phyloP scores from a whole-genome alignment of 208 protist species.

The Trypanosomatidae sp. region DNA sequence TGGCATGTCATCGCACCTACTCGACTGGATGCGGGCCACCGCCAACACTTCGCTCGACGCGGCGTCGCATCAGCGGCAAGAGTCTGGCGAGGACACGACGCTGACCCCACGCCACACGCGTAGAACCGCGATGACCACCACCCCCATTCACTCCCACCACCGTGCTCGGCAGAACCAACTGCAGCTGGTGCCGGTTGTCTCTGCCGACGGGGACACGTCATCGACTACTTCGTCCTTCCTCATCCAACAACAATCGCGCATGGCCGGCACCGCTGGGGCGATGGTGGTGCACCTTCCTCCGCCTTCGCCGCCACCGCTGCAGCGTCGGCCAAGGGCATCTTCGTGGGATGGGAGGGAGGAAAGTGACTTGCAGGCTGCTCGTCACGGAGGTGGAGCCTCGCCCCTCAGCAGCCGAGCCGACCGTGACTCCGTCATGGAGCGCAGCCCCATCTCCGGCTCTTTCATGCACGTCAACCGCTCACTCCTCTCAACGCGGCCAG shows the following conservation, averaged over 20 bases:
- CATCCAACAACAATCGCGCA: conserved; percentile 13
- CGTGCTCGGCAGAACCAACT: conserved; percentile 9
- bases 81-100: not conserved
- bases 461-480: conserved; percentile 31
- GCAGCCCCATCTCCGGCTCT: conserved; percentile 8
- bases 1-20: conserved; percentile 7
- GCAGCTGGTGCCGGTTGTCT: conserved; percentile 22
- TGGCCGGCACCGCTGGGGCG: conserved; percentile 7
- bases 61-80: conserved; percentile 2
- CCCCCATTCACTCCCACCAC: not conserved
- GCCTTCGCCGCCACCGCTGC: conserved; percentile 24
- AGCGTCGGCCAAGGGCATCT: not conserved
- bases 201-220: conserved; percentile 14
- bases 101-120: not conserved
- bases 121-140: not conserved
- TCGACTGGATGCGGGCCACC: conserved; percentile 25
- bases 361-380: not conserved
- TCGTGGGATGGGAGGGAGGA: conserved; percentile 6
- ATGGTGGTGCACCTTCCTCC: conserved; percentile 30
- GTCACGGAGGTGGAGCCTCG: not conserved
- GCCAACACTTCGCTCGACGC: conserved; percentile 15
- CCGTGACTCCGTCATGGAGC: conserved; percentile 1
- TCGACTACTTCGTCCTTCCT: conserved; percentile 27
- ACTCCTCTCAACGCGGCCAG: conserved; percentile 11
- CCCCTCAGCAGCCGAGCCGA: not conserved